Evolutionary conservation across 176 grass and related monocot genomes (phyloP).

Genomic region (Oropetium thomaeum): DNA sequence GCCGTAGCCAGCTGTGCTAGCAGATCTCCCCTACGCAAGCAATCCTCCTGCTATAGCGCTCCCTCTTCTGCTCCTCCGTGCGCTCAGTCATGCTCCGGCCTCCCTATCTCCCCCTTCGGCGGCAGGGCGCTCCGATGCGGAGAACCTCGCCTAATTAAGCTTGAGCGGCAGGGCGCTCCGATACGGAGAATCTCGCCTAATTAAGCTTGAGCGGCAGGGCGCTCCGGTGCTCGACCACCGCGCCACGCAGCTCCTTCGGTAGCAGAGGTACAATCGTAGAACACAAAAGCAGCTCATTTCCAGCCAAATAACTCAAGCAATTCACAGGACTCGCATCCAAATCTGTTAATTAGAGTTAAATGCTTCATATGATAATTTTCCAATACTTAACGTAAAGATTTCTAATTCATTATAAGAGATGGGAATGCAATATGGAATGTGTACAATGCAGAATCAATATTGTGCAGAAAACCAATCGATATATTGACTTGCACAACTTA

Average conservation of each 20-base stretch:
- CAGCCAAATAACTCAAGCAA: too few species aligned
- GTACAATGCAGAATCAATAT: neutral
- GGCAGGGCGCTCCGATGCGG: neutral
- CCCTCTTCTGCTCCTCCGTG: neutral
- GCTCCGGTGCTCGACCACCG: too few species aligned
- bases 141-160: neutral
- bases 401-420: neutral
- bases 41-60: too few species aligned
- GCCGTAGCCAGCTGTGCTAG: neutral
- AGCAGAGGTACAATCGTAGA: neutral
- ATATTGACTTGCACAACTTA: neutral
- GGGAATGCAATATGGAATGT: constrained; percentile 14
- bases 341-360: neutral
- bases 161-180: neutral
- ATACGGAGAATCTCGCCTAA: neutral
- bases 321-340: neutral
- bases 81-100: neutral
- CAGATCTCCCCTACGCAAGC: too few species aligned
- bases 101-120: neutral
- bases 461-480: constrained; percentile 13
- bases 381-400: neutral
- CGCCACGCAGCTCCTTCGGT: neutral
- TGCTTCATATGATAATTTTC: neutral
- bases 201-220: neutral
- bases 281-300: neutral